A percentile compares a stretch with the other conserved stretches of the same genome.
These are phyloP conservation scores for Russula dissimulans DNA, from an alignment of 768 basidiomycete species.

Conservation along the genomic window DNA sequence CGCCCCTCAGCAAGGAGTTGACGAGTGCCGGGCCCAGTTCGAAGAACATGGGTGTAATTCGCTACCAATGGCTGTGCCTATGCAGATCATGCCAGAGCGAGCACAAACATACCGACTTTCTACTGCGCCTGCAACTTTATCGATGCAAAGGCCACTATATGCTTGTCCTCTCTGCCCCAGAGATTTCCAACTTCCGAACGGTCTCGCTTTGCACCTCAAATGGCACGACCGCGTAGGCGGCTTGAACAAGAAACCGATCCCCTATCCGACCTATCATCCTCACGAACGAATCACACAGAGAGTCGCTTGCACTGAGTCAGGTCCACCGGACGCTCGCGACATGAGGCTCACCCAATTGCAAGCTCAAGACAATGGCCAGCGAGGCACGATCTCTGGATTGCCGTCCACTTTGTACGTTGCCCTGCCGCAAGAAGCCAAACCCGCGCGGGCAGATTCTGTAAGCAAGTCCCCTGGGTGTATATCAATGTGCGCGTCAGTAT, in stretches of 20 bases:
- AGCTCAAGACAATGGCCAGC: background rate
- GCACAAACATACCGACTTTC: background rate
- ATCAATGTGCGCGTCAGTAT: background rate
- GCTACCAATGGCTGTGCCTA: background rate
- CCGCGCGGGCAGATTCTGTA: background rate
- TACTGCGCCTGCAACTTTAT: background rate
- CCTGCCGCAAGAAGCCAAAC: background rate
- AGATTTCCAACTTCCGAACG: slow-evolving; percentile 16
- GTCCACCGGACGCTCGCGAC: background rate
- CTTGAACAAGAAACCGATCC: background rate
- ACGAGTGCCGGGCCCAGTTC: background rate
- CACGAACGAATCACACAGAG: background rate
- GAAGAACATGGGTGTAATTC: background rate
- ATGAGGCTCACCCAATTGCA: background rate
- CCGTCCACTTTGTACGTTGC: background rate
- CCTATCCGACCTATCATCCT: background rate
- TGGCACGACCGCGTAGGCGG: slow-evolving; percentile 16
- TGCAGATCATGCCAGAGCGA: background rate
- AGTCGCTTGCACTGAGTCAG: background rate
- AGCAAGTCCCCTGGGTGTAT: background rate
- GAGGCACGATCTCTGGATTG: background rate
- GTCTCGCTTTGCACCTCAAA: slow-evolving; percentile 18
- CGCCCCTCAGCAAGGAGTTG: background rate
- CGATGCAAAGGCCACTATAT: slow-evolving; percentile 1
- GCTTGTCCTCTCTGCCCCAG: slow-evolving; percentile 16